Percentiles rank a stretch among this genome's conserved stretches.
phyloP scores from a whole-genome alignment of 129 eudicot species.

The Dittrichia graveolens region DNA sequence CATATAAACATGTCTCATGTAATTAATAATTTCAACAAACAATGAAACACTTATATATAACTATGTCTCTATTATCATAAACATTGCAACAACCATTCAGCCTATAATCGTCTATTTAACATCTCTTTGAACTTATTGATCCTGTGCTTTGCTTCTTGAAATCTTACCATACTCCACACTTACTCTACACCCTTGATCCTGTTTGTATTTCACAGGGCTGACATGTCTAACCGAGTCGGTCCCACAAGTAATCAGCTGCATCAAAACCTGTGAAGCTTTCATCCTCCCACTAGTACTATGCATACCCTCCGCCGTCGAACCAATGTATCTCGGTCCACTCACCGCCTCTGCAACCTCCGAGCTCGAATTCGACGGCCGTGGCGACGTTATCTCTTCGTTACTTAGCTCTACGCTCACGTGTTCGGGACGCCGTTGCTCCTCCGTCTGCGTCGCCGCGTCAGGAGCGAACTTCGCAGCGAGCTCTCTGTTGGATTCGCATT shows the following conservation, averaged over 20 bases:
- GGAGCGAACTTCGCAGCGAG: slow-evolving; percentile 35
- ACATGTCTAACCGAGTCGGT: slow-evolving; percentile 25
- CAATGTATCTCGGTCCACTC: slow-evolving; percentile 38
- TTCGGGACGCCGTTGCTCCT: slow-evolving; percentile 13
- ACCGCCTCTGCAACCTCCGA: slow-evolving; percentile 38
- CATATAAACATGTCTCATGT: too few relatives aligned
- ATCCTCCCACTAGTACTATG: slow-evolving; percentile 30
- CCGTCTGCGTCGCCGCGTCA: slow-evolving; percentile 34
- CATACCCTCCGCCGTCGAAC: background rate
- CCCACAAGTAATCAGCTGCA: slow-evolving; percentile 44
- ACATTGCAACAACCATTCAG: too few relatives aligned
- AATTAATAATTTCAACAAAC: too few relatives aligned
- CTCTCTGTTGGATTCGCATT: slow-evolving; percentile 50
- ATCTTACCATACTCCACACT: too few relatives aligned
- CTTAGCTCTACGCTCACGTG: slow-evolving; percentile 25
- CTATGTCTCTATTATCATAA: too few relatives aligned
- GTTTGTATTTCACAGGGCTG: background rate
- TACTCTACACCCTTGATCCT: background rate
- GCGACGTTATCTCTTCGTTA: slow-evolving; percentile 34
- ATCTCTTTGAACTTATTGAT: too few relatives aligned
- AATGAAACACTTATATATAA: too few relatives aligned
- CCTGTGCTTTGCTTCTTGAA: too few relatives aligned
- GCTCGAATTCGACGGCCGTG: slow-evolving; percentile 44
- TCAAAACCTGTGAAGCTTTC: slow-evolving; percentile 41
- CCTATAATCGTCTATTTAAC: too few relatives aligned